phyloP scores from a whole-genome alignment of 495 filamentous ascomycete species.

The Letharia lupina region DNA sequence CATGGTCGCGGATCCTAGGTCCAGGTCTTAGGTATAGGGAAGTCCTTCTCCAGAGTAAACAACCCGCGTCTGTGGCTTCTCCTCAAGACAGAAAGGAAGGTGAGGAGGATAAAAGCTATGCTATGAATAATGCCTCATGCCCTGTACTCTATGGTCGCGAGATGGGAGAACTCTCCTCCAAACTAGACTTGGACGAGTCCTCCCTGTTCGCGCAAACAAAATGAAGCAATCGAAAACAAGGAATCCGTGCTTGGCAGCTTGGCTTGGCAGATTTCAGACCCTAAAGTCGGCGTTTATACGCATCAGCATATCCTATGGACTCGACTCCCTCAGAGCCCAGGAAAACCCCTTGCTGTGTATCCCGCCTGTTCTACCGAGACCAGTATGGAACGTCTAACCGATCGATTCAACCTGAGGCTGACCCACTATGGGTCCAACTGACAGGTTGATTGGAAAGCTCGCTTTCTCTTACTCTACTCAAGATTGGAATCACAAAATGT shows the following conservation, averaged over 20 bases:
- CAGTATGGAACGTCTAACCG: background rate
- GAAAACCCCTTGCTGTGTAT: no score
- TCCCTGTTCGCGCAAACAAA: background rate
- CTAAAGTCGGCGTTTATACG: background rate
- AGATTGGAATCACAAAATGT: no score
- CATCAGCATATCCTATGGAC: background rate
- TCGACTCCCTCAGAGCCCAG: no score
- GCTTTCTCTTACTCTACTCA: no score
- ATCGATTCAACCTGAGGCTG: background rate
- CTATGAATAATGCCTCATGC: background rate
- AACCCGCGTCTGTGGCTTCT: background rate
- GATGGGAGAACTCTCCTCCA: background rate
- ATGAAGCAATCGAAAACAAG: constrained; percentile 4
- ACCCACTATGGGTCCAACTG: background rate
- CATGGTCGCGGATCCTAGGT: background rate
- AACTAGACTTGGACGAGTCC: background rate
- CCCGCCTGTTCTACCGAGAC: background rate
- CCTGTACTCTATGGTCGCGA: background rate
- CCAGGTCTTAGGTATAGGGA: background rate
- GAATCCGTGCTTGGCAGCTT: background rate
- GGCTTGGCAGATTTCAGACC: background rate
- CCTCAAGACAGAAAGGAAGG: background rate
- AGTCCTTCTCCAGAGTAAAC: background rate
- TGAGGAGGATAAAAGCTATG: background rate
- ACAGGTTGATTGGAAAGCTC: background rate